Evolutionary conservation across 2,329 filamentous ascomycete genomes (phyloP).

Genomic region (Epichloe scottii): DNA sequence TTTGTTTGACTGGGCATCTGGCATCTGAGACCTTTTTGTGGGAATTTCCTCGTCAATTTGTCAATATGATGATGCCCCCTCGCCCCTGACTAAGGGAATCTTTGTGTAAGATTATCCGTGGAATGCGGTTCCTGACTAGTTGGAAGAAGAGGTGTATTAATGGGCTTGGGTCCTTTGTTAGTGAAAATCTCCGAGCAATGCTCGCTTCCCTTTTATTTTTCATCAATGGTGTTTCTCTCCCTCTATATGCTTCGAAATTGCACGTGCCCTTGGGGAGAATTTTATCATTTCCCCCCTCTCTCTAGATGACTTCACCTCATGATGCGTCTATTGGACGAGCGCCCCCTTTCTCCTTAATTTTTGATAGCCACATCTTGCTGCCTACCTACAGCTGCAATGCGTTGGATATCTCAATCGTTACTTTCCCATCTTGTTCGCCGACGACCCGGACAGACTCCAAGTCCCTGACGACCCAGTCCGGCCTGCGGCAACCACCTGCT

Average conservation of each 20-base stretch:
- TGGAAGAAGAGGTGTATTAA: background rate
- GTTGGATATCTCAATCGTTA: constrained; percentile 56
- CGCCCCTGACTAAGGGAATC: too few relatives aligned
- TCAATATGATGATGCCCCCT: background rate
- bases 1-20: background rate
- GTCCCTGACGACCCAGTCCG: constrained; percentile 79
- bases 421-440: constrained; percentile 40
- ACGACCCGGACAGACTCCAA: constrained; percentile 59
- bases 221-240: too few relatives aligned
- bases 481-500: constrained; percentile 59
- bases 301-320: too few relatives aligned
- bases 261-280: too few relatives aligned
- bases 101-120: background rate
- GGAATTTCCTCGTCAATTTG: background rate
- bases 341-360: too few relatives aligned
- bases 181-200: too few relatives aligned
- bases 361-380: too few relatives aligned
- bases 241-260: too few relatives aligned
- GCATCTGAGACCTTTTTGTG: constrained; percentile 1
- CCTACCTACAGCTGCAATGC: constrained; percentile 28
- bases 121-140: constrained; percentile 4
- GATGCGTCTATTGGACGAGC: background rate
- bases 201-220: too few relatives aligned
- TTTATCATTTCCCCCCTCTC: too few relatives aligned
- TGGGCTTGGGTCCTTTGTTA: too few relatives aligned